Evolutionary conservation across 176 grass and related monocot species (phyloP), one percentile per base, ranked within the genome.

Genomic region (Pharus latifolius): DNA sequence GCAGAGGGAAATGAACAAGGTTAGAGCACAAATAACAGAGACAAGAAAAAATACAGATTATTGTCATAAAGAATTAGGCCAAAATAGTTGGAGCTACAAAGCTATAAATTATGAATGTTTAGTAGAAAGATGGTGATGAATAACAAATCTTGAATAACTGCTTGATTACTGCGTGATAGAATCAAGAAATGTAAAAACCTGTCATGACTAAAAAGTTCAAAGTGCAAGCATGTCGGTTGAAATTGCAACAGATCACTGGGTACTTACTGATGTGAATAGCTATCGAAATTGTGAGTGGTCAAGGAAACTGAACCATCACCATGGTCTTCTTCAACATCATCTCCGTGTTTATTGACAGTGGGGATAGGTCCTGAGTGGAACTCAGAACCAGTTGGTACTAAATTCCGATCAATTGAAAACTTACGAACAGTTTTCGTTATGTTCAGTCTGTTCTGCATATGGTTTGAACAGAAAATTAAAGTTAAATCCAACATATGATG

Each of bases 361-460:
- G 96, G 96, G 70, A 99, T 91, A 67, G 90, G 90, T 44, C 90
- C 95, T 17, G 87, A 27, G 60, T 99, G 96, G 77, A 88, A 99
- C 78, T 99, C 96, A 70, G 90, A 91, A 68, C 96, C 96, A 52
- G 96, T 95, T 60, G 85, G 77, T 22, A 94, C 63, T 52, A 99
- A 80, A 81, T 99, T 94, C 33, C 81, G 81, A 72, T 99, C 96
- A 63, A 99, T 95, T 45, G 96, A 99, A 67, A 77, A 99, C 72
- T 95, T 99, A 16, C 84, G 87, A 71, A 99, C 65, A 41, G 96
- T 99, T 89, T 99, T 99, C 8, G 84, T 99, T 83, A 95, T 94
- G 78, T 99, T 99, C 65, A 99, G 67, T 69, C 96, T 94, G 79
- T 94, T 99, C 96, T 99, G 96, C 84, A 88, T 60, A 70, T 82